phyloP scores from a whole-genome alignment of 257 asterid genomes.

The Forsythia viridissima region DNA sequence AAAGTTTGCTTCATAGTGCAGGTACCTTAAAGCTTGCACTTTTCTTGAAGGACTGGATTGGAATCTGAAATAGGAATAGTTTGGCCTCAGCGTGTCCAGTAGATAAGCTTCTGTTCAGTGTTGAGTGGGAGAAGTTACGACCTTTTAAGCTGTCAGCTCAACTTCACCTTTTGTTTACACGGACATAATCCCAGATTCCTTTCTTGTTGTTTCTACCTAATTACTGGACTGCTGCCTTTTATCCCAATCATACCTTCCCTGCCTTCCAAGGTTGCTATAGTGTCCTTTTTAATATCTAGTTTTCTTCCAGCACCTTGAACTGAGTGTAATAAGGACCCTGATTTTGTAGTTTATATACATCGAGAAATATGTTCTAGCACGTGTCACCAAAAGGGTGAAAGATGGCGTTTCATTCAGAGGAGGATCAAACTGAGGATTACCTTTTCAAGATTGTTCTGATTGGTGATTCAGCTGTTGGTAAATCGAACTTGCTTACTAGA shows the following conservation, averaged over 20 bases:
- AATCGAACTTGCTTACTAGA: constrained; percentile 93
- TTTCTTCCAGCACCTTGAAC: neutral
- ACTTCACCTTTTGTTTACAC: neutral
- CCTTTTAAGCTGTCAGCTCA: neutral
- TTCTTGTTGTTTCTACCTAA: neutral
- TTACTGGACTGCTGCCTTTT: neutral
- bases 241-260: constrained; percentile 10
- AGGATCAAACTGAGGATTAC: constrained; percentile 75
- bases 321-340: neutral
- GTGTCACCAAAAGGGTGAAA: constrained; percentile 33
- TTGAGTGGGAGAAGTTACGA: neutral
- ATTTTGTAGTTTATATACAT: constrained; percentile 11
- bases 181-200: neutral
- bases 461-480: constrained; percentile 97
- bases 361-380: constrained; percentile 38
- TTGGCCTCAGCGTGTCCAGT: constrained; percentile 15
- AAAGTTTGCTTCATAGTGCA: constrained; percentile 38
- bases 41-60: constrained; percentile 19
- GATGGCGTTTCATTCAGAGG: constrained; percentile 70
- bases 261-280: constrained; percentile 41
- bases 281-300: neutral
- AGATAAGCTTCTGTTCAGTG: constrained; percentile 7
- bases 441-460: constrained; percentile 78
- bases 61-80: constrained; percentile 16
- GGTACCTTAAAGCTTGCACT: constrained; percentile 28